phyloP scores from a whole-genome alignment of 1,139 yeast species.

The Candida labiduridarum region DNA sequence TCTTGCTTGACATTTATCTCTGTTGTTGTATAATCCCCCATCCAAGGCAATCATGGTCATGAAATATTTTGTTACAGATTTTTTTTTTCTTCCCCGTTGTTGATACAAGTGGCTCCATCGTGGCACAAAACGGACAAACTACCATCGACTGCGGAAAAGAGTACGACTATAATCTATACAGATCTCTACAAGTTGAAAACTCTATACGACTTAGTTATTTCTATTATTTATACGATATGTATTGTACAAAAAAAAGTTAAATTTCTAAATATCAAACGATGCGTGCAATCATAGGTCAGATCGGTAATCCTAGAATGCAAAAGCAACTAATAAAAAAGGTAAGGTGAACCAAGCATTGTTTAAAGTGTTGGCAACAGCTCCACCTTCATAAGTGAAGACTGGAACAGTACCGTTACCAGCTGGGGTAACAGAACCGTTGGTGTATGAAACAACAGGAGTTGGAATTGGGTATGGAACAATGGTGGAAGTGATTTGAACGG shows the following conservation, averaged over 20 bases:
- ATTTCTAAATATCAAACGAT: too few species aligned
- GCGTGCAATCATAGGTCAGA: too few species aligned
- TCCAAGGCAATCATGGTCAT: too few species aligned
- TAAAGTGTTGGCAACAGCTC: constrained; percentile 9
- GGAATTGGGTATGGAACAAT: constrained; percentile 10
- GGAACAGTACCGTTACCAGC: constrained; percentile 8
- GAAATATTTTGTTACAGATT: too few species aligned
- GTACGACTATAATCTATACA: too few species aligned
- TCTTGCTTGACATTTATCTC: not conserved
- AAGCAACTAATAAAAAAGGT: constrained; percentile 15
- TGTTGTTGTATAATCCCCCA: not conserved
- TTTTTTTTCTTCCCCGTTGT: too few species aligned
- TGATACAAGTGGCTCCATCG: too few species aligned
- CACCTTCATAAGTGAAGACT: constrained; percentile 16
- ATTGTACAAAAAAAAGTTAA: not conserved
- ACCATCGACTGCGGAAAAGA: not conserved
- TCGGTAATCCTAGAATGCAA: constrained; percentile 13
- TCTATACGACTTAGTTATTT: too few species aligned
- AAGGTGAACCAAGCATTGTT: constrained; percentile 14
- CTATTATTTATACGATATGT: not conserved
- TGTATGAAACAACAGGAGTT: constrained; percentile 7
- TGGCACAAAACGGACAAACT: too few species aligned
- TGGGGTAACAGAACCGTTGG: constrained; percentile 4
- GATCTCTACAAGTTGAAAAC: too few species aligned
- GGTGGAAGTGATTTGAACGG: constrained; percentile 14